phyloP scores from a whole-genome alignment of 2,329 filamentous ascomycete species.

The Tolypocladium endophyticum region DNA sequence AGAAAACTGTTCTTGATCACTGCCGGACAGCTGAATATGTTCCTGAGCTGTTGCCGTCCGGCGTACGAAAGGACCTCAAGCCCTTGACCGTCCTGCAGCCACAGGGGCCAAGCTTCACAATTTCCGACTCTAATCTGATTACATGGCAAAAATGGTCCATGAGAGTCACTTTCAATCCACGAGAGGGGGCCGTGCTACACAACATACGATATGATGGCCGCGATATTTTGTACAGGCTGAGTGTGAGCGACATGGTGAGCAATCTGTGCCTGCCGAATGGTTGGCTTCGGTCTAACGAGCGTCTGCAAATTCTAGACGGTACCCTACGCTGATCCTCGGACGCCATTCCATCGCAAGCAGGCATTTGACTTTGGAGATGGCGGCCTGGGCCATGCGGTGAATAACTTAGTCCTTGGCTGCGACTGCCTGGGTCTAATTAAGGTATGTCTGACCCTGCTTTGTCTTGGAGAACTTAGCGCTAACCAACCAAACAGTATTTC shows the following conservation, averaged over 20 bases:
- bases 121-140: slow-evolving; percentile 31
- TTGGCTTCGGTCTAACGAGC: background rate
- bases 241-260: slow-evolving; percentile 55
- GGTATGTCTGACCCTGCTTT: slow-evolving; percentile 2
- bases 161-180: slow-evolving; percentile 56
- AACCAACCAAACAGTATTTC: slow-evolving; percentile 18
- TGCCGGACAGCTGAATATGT: slow-evolving; percentile 25
- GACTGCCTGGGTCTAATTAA: slow-evolving; percentile 56
- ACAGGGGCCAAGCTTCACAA: slow-evolving; percentile 25
- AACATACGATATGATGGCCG: slow-evolving; percentile 57
- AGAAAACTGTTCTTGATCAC: slow-evolving; percentile 15
- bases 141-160: slow-evolving; percentile 59
- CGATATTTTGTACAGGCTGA: slow-evolving; percentile 43
- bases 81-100: slow-evolving; percentile 39
- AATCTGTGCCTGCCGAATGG: background rate
- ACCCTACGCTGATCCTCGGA: slow-evolving; percentile 50
- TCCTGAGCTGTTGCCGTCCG: slow-evolving; percentile 27
- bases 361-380: slow-evolving; percentile 60
- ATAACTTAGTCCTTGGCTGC: slow-evolving; percentile 54
- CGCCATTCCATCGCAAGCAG: slow-evolving; percentile 44
- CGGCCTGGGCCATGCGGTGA: slow-evolving; percentile 52
- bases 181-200: slow-evolving; percentile 60
- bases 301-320: slow-evolving; percentile 25
- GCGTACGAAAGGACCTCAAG: slow-evolving; percentile 41
- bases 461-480: background rate